phyloP scores from a whole-genome alignment of 257 asterid genomes.

The Jacaranda copaia region DNA sequence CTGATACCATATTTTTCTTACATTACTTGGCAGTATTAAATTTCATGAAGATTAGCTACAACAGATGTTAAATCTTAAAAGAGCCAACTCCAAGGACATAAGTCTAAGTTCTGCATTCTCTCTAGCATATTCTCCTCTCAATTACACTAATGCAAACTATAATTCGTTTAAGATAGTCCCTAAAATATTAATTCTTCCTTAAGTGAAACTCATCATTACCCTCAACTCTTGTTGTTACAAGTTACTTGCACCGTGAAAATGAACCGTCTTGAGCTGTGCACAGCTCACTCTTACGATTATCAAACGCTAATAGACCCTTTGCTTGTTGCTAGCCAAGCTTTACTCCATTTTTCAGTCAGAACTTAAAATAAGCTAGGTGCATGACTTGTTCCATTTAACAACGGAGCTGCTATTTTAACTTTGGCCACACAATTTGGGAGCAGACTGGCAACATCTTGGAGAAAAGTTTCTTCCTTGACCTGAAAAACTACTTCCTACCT shows the following conservation, averaged over 20 bases:
- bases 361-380: constrained; percentile 2
- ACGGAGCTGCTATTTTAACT: background rate
- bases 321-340: constrained; percentile 6
- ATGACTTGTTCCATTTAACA: background rate
- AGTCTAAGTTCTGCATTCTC: background rate
- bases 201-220: background rate
- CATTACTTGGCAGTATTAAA: background rate
- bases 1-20: background rate
- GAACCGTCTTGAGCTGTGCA: constrained; percentile 6
- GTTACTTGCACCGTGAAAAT: constrained; percentile 7
- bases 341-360: background rate
- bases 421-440: background rate
- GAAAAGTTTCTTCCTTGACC: constrained; percentile 5
- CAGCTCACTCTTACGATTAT: background rate
- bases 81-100: background rate
- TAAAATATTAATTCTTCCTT: background rate
- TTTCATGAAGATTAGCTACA: background rate
- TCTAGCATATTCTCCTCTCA: background rate
- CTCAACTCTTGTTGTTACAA: background rate
- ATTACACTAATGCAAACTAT: background rate
- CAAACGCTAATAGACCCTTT: background rate
- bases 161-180: background rate
- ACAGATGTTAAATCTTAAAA: background rate
- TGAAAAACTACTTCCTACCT: constrained; percentile 12
- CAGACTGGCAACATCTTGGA: constrained; percentile 4